These are phyloP conservation scores for Schizophyllum commune DNA, from an alignment of 1,284 basidiomycete species.

Conservation along the genomic window DNA sequence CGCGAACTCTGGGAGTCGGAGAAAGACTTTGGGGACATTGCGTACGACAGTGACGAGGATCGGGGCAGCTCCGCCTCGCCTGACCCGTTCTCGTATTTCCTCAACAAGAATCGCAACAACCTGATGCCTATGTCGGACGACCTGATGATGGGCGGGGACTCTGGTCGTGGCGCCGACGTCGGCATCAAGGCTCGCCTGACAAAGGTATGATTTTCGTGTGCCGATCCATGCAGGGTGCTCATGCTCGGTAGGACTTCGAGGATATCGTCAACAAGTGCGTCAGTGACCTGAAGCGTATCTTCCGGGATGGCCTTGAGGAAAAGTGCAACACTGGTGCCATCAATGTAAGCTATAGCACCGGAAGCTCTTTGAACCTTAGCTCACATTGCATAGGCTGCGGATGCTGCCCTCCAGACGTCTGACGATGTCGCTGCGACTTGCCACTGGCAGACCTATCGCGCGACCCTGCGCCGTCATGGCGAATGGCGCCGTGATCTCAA, in stretches of 20 bases:
- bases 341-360: conserved; percentile 26
- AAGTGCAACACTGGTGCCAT: conserved; percentile 44
- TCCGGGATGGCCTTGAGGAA: conserved; percentile 49
- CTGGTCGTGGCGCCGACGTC: conserved; percentile 22
- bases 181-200: conserved; percentile 40
- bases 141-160: not conserved
- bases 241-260: conserved; percentile 35
- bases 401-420: conserved; percentile 35
- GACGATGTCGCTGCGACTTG: conserved; percentile 46
- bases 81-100: not conserved
- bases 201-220: conserved; percentile 23
- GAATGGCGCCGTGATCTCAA: conserved; percentile 51
- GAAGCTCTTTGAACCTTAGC: not conserved
- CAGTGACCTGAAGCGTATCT: conserved; percentile 36
- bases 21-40: conserved; percentile 15
- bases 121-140: conserved; percentile 1
- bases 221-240: not conserved
- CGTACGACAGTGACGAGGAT: conserved; percentile 16
- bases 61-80: conserved; percentile 8
- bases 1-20: conserved; percentile 48
- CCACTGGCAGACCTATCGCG: conserved; percentile 36
- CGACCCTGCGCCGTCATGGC: conserved; percentile 48
- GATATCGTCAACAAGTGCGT: conserved; percentile 35
- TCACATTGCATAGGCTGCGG: conserved; percentile 32
- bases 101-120: not conserved